phyloP scores from a whole-genome alignment of 2,329 filamentous ascomycete genomes.

The Trichoderma sp. region DNA sequence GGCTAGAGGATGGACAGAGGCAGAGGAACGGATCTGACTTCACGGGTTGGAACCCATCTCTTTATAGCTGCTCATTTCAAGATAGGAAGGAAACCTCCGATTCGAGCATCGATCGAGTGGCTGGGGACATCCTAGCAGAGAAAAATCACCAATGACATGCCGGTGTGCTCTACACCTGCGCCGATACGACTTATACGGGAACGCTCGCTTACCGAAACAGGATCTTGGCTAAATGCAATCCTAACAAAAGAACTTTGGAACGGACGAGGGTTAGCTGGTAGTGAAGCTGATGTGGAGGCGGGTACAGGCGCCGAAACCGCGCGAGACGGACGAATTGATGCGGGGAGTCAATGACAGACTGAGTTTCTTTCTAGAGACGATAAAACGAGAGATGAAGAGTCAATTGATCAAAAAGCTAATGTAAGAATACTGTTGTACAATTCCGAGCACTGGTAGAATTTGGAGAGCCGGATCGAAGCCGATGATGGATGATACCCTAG shows the following conservation, averaged over 20 bases:
- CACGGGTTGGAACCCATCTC: not conserved
- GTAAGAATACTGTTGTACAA: not conserved
- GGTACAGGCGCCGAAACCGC: not conserved
- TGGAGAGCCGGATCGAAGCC: not conserved
- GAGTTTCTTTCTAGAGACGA: too few relatives aligned
- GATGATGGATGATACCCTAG: slow-evolving; percentile 1
- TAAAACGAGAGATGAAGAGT: not conserved
- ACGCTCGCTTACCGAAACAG: slow-evolving; percentile 6
- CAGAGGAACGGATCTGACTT: not conserved
- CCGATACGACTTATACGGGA: not conserved
- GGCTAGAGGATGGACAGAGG: not conserved
- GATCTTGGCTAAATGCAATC: slow-evolving; percentile 15
- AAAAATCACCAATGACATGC: not conserved
- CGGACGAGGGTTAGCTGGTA: not conserved
- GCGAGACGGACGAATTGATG: not conserved
- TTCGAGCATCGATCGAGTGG: not conserved
- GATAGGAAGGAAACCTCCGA: not conserved
- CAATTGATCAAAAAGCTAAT: not conserved
- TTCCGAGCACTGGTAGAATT: not conserved
- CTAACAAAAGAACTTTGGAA: not conserved
- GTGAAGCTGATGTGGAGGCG: slow-evolving; percentile 2
- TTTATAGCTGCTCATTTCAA: not conserved
- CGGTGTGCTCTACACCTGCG: not conserved
- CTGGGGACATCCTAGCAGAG: not conserved
- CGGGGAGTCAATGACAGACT: not conserved